Percentiles rank a stretch among this genome's conserved stretches.
Conservation (phyloP, 2,329 filamentous ascomycete genomes). For the Cyphellophora attinorum region DNA sequence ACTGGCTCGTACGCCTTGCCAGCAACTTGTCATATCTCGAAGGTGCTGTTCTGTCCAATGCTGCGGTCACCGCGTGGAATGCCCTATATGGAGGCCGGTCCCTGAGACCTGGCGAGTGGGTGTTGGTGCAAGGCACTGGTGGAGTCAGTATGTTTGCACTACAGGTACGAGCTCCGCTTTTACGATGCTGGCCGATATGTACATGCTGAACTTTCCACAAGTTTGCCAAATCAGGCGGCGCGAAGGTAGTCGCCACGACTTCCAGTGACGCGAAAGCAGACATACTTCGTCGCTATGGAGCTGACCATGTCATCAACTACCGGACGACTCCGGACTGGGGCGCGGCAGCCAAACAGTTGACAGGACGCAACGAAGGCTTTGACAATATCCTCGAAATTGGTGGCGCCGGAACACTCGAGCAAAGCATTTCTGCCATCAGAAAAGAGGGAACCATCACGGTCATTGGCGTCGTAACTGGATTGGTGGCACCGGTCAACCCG, state of each 20-base stretch:
- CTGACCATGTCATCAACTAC: slow-evolving; percentile 42
- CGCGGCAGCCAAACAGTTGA: slow-evolving; percentile 34
- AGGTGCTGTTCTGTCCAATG: slow-evolving; percentile 49
- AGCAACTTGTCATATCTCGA: slow-evolving; percentile 43
- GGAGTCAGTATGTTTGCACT: slow-evolving; percentile 47
- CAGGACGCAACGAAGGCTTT: slow-evolving; percentile 34
- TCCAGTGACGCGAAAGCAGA: slow-evolving; percentile 45
- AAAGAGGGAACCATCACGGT: slow-evolving; percentile 33
- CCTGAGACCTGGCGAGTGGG: slow-evolving; percentile 44
- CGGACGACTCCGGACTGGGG: slow-evolving; percentile 36
- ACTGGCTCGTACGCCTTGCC: slow-evolving; percentile 56
- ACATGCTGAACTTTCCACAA: too few relatives aligned
- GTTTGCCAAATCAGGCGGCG: too few relatives aligned
- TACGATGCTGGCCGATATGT: too few relatives aligned
- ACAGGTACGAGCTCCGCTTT: too few relatives aligned
- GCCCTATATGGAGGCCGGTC: slow-evolving; percentile 52
- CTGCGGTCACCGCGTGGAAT: slow-evolving; percentile 57
- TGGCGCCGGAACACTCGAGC: slow-evolving; percentile 31
- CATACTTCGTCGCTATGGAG: too few relatives aligned
- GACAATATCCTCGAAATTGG: slow-evolving; percentile 32
- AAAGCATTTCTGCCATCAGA: slow-evolving; percentile 36
- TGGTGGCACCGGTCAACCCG: too few relatives aligned
- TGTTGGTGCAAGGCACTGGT: slow-evolving; percentile 52
- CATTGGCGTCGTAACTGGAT: slow-evolving; percentile 11
- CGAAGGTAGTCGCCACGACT: slow-evolving; percentile 49